Evolutionary conservation across 73 alveolate genomes (phyloP), one percentile per base, ranked within the genome.

Genomic region (Tetrahymena borealis): DNA sequence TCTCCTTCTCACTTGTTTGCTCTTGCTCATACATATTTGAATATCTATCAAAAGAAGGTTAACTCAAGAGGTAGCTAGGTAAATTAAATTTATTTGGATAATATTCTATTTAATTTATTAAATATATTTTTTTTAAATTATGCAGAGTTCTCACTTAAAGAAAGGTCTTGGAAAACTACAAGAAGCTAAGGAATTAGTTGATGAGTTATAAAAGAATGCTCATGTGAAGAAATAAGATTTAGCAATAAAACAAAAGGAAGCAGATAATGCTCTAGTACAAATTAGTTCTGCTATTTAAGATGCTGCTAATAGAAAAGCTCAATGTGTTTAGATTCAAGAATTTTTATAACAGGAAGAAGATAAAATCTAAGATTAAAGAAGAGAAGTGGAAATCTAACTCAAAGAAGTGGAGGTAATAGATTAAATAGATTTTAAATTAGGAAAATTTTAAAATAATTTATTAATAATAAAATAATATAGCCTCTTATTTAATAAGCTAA

Each of bases 131-230:
- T 20, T 60, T 24, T 0, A 24, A 15, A 60, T 15, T 3, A 60
- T 60, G 3, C 98, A 99, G 94, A 94, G 98, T 18, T 96, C 96
- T 90, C 99, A 99, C 94, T 94, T 99, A 94, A 94, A 97, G 93
- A 98, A 98, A 94, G 99, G 99, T 42, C 95, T 99, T 85, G 94
- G 95, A 12, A 99, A 99, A 95, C 97, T 99, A 40, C 98, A 97
- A 94, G 99, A 99, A 94, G 99, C 99, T 10, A 99, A 97, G 77
- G 96, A 94, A 35, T 94, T 96, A 39, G 99, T 98, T 1, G 99
- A 98, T 93, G 97, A 97, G 39, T 94, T 98, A 7, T 96, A 98
- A 37, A 96, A 92, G 91, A 96, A 98, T 95, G 99, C 99, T 33
- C 95, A 97, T 91, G 96, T 96, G 28, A 98, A 97, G 92, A 99